These are phyloP conservation scores for Lolium perenne DNA, from an alignment of 176 grass and related monocot species.

Conservation along the genomic window DNA sequence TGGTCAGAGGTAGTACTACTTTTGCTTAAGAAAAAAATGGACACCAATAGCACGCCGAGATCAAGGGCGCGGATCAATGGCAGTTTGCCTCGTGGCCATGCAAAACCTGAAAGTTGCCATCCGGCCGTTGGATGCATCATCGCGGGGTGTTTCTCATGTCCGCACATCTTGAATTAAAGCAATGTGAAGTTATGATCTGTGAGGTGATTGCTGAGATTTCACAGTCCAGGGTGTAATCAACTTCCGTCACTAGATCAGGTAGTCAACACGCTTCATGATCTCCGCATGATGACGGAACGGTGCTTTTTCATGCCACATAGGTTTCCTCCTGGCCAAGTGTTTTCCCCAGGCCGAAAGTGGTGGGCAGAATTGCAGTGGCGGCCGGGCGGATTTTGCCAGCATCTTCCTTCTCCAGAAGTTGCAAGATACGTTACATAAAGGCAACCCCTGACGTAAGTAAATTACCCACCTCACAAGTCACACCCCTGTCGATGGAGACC, in stretches of 20 bases:
- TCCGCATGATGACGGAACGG: neutral
- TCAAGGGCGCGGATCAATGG: too few species aligned
- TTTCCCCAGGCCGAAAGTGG: neutral
- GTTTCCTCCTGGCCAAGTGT: constrained; percentile 49
- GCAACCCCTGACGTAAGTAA: constrained; percentile 25
- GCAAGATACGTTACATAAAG: constrained; percentile 51
- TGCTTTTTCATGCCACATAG: constrained; percentile 18
- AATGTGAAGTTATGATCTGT: neutral
- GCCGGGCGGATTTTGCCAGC: constrained; percentile 40
- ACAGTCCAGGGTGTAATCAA: neutral
- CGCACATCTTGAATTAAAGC: neutral
- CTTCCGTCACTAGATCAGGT: neutral
- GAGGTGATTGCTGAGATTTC: neutral
- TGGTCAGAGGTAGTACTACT: too few species aligned
- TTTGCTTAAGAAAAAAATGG: too few species aligned
- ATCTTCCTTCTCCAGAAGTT: constrained; percentile 47
- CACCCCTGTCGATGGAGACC: constrained; percentile 35
- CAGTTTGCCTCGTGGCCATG: too few species aligned
- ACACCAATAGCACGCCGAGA: too few species aligned
- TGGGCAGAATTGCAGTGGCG: constrained; percentile 32
- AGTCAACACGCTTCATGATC: constrained; percentile 14
- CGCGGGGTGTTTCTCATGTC: too few species aligned
- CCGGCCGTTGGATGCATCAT: too few species aligned
- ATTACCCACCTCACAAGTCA: constrained; percentile 43
- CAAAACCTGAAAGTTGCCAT: too few species aligned